These are phyloP conservation scores for Cyclotella sp. DNA, from an alignment of 108 stramenopile species.

Conservation along the genomic window DNA sequence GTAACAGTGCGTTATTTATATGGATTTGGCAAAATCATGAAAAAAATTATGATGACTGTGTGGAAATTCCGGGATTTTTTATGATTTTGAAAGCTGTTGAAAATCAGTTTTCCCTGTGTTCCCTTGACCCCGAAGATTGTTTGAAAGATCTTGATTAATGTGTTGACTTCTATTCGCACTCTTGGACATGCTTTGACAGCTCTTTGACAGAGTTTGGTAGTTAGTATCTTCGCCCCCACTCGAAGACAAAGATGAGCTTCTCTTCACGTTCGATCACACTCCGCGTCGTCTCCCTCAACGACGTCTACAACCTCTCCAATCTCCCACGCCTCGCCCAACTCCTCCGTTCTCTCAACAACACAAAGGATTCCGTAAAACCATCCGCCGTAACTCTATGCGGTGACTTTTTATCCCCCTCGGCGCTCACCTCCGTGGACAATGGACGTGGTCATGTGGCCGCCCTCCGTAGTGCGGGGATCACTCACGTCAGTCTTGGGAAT, in stretches of 20 bases:
- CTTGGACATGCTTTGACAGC: too few species aligned
- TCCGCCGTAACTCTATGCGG: slow-evolving; percentile 68
- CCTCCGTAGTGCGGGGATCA: slow-evolving; percentile 61
- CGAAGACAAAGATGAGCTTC: not conserved
- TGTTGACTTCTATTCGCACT: too few species aligned
- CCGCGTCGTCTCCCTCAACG: slow-evolving; percentile 57
- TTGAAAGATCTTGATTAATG: too few species aligned
- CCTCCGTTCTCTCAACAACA: slow-evolving; percentile 32
- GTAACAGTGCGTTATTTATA: too few species aligned
- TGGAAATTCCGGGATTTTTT: too few species aligned
- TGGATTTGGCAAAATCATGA: too few species aligned
- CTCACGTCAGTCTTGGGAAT: slow-evolving; percentile 80
- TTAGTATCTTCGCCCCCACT: not conserved
- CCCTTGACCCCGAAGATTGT: too few species aligned
- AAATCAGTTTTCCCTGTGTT: too few species aligned
- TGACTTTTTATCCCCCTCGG: slow-evolving; percentile 74
- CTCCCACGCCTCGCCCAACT: slow-evolving; percentile 53
- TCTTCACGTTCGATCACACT: slow-evolving; percentile 8
- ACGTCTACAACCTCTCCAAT: slow-evolving; percentile 59
- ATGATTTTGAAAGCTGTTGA: too few species aligned
- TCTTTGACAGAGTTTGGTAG: too few species aligned
- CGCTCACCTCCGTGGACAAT: slow-evolving; percentile 70
- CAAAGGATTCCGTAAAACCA: not conserved
- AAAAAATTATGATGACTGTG: too few species aligned
- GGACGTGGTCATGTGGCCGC: slow-evolving; percentile 70